Percentiles rank a stretch among this genome's conserved stretches.
These are phyloP conservation scores for Podaxis sp. DNA, from an alignment of 768 basidiomycete genomes.

Conservation along the genomic window DNA sequence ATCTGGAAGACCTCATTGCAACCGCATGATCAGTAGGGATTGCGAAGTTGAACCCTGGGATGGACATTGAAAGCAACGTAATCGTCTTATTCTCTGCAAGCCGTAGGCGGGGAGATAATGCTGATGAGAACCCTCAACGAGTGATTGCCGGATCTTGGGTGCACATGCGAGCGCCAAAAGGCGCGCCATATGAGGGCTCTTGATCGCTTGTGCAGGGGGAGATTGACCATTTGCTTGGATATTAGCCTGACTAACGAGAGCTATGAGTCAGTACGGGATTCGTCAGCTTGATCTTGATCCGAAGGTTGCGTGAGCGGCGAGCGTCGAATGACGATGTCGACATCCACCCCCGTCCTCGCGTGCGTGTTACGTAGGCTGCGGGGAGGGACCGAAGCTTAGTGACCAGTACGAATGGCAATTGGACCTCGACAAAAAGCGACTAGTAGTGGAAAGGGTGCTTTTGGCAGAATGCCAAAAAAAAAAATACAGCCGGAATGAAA, in stretches of 20 bases:
- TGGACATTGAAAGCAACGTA: too few species aligned
- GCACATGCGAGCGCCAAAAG: not conserved
- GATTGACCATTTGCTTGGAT: not conserved
- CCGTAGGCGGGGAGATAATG: not conserved
- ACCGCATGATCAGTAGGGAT: too few species aligned
- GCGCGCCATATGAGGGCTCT: too few species aligned
- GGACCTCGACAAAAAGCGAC: not conserved
- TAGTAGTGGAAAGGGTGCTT: not conserved
- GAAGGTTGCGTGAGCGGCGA: not conserved
- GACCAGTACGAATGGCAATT: not conserved
- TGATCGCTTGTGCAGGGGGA: too few species aligned
- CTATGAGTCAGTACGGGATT: not conserved
- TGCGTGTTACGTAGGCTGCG: not conserved
- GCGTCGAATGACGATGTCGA: not conserved
- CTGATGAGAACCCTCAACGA: not conserved
- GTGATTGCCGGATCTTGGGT: not conserved
- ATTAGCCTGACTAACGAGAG: not conserved
- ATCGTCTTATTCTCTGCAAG: too few species aligned
- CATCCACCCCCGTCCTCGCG: not conserved
- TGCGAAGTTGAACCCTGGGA: too few species aligned
- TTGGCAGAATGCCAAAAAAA: not conserved
- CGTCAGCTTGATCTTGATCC: not conserved
- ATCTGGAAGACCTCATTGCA: too few species aligned
- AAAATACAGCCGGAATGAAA: not conserved
- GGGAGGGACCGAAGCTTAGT: not conserved